Conservation (phyloP, 768 basidiomycete species). For the Macrocybe gigantea region DNA sequence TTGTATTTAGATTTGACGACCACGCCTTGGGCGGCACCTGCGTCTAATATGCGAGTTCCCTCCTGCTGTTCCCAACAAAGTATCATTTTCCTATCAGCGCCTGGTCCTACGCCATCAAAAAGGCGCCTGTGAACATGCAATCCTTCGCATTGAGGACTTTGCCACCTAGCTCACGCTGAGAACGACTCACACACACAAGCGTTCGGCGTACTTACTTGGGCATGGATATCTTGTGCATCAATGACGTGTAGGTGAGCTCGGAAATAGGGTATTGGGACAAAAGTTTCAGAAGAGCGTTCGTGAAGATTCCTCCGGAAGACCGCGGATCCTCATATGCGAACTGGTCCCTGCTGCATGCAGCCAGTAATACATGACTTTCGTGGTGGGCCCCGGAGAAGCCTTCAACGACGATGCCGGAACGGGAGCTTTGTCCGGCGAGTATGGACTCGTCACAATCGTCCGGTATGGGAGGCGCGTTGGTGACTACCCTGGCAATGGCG, state of each 20-base stretch:
- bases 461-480: conserved; percentile 49
- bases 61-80: too few species aligned
- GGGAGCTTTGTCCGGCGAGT: too few species aligned
- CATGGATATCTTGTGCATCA: conserved; percentile 1
- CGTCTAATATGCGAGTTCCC: neutral
- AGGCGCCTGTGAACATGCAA: too few species aligned
- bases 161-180: neutral
- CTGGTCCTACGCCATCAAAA: neutral
- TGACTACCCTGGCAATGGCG: conserved; percentile 63
- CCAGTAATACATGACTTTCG: conserved; percentile 6
- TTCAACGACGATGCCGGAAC: too few species aligned
- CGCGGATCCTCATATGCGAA: neutral
- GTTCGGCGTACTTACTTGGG: neutral
- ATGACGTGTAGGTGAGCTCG: conserved; percentile 2
- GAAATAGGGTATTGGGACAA: neutral
- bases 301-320: conserved; percentile 2
- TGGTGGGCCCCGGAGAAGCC: neutral
- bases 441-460: too few species aligned
- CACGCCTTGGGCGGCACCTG: conserved; percentile 1
- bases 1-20: neutral
- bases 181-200: neutral
- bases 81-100: neutral
- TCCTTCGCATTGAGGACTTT: conserved; percentile 6
- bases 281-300: conserved; percentile 1
- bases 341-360: conserved; percentile 6